Conservation (phyloP, 2,329 filamentous ascomycete species). For the Aspergillus brunneoviolaceus region DNA sequence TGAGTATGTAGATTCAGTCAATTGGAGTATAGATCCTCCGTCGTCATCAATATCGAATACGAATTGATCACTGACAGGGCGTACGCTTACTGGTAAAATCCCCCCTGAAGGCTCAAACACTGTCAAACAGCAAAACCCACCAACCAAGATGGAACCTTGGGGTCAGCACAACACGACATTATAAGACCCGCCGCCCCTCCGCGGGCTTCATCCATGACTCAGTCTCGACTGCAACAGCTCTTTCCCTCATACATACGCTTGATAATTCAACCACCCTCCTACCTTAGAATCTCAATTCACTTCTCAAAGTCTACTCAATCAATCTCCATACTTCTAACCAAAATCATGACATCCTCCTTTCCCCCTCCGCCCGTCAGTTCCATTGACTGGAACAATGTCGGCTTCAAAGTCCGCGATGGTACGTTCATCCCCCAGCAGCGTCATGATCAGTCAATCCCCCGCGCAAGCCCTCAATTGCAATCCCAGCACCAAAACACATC, state of each 20-base stretch:
- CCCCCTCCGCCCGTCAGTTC: constrained; percentile 33
- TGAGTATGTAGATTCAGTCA: not conserved
- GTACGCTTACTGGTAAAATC: not conserved
- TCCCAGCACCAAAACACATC: constrained; percentile 33
- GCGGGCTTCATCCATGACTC: not conserved
- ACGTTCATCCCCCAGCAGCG: constrained; percentile 24
- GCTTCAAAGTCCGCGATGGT: constrained; percentile 91
- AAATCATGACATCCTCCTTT: constrained; percentile 20
- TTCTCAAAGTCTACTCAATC: too few species aligned
- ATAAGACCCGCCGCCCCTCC: not conserved
- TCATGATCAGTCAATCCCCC: not conserved
- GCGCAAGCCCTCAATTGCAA: not conserved
- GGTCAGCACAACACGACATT: too few species aligned
- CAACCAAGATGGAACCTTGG: too few species aligned
- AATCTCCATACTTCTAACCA: not conserved
- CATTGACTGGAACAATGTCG: constrained; percentile 83
- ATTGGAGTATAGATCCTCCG: not conserved
- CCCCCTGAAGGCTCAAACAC: too few species aligned
- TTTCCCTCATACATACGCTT: too few species aligned
- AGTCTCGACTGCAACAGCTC: too few species aligned
- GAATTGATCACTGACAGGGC: not conserved
- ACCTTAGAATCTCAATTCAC: too few species aligned
- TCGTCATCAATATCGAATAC: not conserved
- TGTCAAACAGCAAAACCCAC: too few species aligned
- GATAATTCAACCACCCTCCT: not conserved